Conservation (phyloP, 2,329 filamentous ascomycete genomes). For the Paramyrothecium roridum region DNA sequence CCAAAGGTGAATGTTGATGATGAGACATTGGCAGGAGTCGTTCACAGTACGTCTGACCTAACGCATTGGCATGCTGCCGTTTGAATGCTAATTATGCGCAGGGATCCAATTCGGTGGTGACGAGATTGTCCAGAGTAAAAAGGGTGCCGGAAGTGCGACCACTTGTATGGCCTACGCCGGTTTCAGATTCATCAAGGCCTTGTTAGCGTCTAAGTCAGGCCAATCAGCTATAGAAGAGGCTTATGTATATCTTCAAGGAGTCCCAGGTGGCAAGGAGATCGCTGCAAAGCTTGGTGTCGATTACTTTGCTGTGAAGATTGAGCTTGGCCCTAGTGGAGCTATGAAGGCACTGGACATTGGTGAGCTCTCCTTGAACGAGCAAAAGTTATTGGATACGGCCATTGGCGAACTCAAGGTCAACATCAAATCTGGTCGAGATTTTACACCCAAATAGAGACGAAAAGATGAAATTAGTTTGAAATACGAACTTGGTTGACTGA, state of each 20-base stretch:
- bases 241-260: slow-evolving; percentile 65
- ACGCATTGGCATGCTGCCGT: too few species aligned
- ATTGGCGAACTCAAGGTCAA: too few species aligned
- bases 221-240: slow-evolving; percentile 67
- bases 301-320: slow-evolving; percentile 26
- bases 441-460: too few species aligned
- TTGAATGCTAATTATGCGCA: background rate
- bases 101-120: slow-evolving; percentile 76
- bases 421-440: too few species aligned
- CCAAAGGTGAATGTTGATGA: slow-evolving; percentile 53
- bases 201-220: slow-evolving; percentile 70
- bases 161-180: slow-evolving; percentile 77
- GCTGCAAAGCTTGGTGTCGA: slow-evolving; percentile 61
- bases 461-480: too few species aligned
- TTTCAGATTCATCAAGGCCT: slow-evolving; percentile 55
- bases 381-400: too few species aligned
- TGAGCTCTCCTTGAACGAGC: too few species aligned
- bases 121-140: slow-evolving; percentile 85
- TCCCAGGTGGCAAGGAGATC: slow-evolving; percentile 63
- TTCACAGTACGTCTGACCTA: slow-evolving; percentile 58
- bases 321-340: too few species aligned
- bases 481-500: too few species aligned
- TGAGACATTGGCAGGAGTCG: slow-evolving; percentile 43
- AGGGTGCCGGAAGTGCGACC: slow-evolving; percentile 77
- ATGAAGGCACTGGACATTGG: too few species aligned